Percentiles rank a stretch among this genome's conserved stretches.
Conservation (phyloP, 2,329 filamentous ascomycete genomes). For the Aspergillus hiratsukae region DNA sequence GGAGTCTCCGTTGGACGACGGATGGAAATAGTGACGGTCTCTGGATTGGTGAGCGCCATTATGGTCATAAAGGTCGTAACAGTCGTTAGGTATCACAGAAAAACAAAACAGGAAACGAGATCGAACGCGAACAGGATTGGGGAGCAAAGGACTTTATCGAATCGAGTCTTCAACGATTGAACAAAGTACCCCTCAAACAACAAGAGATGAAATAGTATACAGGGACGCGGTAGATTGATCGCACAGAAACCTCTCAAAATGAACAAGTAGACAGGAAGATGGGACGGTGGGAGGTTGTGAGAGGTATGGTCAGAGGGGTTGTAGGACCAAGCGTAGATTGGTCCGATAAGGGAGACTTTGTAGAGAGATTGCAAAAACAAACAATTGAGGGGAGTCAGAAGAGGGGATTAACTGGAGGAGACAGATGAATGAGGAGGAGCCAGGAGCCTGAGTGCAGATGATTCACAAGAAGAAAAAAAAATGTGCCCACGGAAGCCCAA, state of each 20-base stretch:
- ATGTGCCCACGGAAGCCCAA: constrained; percentile 8
- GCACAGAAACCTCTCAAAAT: constrained; percentile 11
- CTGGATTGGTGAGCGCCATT: constrained; percentile 17
- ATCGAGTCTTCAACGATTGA: neutral
- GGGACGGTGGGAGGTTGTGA: constrained; percentile 3
- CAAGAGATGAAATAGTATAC: constrained; percentile 13
- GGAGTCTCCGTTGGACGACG: constrained; percentile 23
- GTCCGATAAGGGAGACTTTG: constrained; percentile 4
- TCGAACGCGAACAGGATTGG: constrained; percentile 12
- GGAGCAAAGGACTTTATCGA: constrained; percentile 9
- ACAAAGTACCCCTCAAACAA: neutral
- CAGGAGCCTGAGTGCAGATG: constrained; percentile 9
- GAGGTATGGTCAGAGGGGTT: constrained; percentile 9
- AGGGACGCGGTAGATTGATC: constrained; percentile 3
- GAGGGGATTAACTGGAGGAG: neutral
- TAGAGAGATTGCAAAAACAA: constrained; percentile 12
- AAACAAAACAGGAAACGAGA: constrained; percentile 8
- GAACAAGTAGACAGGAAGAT: constrained; percentile 15
- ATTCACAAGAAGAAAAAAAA: constrained; percentile 13
- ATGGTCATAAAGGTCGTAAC: constrained; percentile 17
- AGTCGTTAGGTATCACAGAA: constrained; percentile 12
- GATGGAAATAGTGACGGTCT: constrained; percentile 25
- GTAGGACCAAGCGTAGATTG: constrained; percentile 4
- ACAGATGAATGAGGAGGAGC: constrained; percentile 8
- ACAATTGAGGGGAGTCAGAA: constrained; percentile 8